Evolutionary conservation across 495 filamentous ascomycete genomes (phyloP).

Genomic region (Pseudevernia furfuracea): DNA sequence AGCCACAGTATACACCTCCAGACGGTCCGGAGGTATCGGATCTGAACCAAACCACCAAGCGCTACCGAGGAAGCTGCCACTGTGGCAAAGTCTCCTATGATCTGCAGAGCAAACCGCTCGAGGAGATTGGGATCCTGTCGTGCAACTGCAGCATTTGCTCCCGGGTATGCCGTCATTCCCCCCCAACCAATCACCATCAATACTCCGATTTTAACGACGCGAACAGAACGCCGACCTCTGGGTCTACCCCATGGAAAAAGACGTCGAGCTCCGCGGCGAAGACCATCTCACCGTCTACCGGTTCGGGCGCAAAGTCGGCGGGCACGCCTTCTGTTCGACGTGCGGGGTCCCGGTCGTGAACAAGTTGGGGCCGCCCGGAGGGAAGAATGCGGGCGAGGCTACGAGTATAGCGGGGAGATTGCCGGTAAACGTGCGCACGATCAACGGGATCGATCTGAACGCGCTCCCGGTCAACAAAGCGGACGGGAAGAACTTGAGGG

Average conservation of each 20-base stretch:
- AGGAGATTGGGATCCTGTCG: not conserved
- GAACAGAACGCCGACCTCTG: constrained; percentile 9
- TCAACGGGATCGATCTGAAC: constrained; percentile 4
- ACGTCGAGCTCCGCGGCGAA: not conserved
- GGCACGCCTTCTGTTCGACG: constrained; percentile 11
- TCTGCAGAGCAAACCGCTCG: constrained; percentile 9
- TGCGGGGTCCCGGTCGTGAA: constrained; percentile 9
- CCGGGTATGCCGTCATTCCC: not conserved
- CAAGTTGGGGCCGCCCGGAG: not conserved
- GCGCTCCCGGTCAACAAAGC: not conserved
- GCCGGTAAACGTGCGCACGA: constrained; percentile 4
- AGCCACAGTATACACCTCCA: not conserved
- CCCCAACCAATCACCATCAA: not conserved
- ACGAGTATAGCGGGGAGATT: not conserved
- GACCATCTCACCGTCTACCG: not conserved
- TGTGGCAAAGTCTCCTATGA: constrained; percentile 7
- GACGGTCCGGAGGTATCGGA: not conserved
- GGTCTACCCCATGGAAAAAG: not conserved
- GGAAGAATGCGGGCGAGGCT: too few relatives aligned
- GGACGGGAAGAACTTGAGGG: not conserved
- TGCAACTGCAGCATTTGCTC: constrained; percentile 15
- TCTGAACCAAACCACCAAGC: not conserved
- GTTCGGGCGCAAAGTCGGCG: not conserved
- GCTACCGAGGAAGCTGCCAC: constrained; percentile 9
- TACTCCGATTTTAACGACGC: not conserved